phyloP scores from a whole-genome alignment of 495 filamentous ascomycete species.

The Glarea lozoyensis region DNA sequence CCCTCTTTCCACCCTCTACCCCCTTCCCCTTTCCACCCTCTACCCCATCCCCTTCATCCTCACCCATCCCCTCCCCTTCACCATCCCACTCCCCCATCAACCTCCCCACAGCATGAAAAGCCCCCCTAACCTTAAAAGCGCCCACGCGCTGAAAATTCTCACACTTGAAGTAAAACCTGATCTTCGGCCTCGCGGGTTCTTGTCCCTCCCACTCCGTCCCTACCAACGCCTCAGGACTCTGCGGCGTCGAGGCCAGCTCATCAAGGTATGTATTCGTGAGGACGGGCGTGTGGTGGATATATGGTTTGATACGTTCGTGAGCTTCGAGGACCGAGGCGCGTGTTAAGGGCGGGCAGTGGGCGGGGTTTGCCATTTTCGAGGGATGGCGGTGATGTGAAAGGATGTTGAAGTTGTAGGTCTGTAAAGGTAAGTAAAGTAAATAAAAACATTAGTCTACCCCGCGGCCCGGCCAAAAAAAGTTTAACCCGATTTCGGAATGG shows the following conservation, averaged over 20 bases:
- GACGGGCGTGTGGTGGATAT: constrained; percentile 79
- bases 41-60: constrained; percentile 57
- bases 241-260: constrained; percentile 63
- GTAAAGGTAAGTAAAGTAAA: not conserved
- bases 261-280: constrained; percentile 69
- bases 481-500: not conserved
- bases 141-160: constrained; percentile 89
- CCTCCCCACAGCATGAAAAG: constrained; percentile 78
- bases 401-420: not conserved
- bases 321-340: constrained; percentile 61
- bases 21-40: constrained; percentile 41
- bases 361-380: constrained; percentile 36
- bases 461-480: not conserved
- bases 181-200: constrained; percentile 48
- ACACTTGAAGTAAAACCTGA: constrained; percentile 90
- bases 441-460: not conserved
- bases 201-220: constrained; percentile 51
- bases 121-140: constrained; percentile 88
- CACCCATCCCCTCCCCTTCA: constrained; percentile 37
- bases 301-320: constrained; percentile 58
- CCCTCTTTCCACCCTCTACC: constrained; percentile 36
- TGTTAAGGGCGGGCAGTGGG: constrained; percentile 50
- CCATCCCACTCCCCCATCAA: constrained; percentile 56
- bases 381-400: not conserved
- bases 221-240: constrained; percentile 35